Base-by-base conservation (phyloP, 257 asterid genomes). In the Marsdenia floribunda region DNA sequence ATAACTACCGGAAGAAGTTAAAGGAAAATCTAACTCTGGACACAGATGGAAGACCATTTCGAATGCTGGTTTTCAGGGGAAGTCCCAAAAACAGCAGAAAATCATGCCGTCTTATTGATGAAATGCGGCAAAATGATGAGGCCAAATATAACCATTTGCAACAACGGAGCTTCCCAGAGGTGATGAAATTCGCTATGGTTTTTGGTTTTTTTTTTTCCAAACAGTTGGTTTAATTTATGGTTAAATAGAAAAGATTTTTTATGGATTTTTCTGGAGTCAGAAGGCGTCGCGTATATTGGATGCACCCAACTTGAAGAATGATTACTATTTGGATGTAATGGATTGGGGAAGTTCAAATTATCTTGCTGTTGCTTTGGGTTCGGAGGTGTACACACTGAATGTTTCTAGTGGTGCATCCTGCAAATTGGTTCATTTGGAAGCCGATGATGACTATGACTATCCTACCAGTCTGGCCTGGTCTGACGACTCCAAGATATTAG, bases 21-120 rank as follows among this genome's bases (percentile, higher is more conserved):
- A 82, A 81, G 78, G 87, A 80, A 49, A 77, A 76, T 70, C 73
- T 89, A 64, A 90, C 87, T n/a, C 74, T 89, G 83, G 89, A 82
- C 81, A 78, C 74, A 26, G 88, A 86, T 80, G 96, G 96, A 66
- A 92, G 91, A 82, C 94, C 92, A 75, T 92, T 90, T 76, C 89
- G 80, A 77, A 92, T 92, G 98, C 16, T 92, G 79, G 94, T 90
- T 78, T 92, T 92, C 78, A 84, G 98, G 77, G 98, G 97, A 46
- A 92, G 97, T 79, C 98, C 97, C 22, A 90, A 88, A 87, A 78
- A 88, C 19, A 78, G 87, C 68, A 78, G 89, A 78, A 86, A 79
- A 73, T 60, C 82, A 24, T 73, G 72, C 72, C 87, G 77, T 38
- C 74, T 77, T n/a, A 80, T 83, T 67, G 90, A 87, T 60, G 97